Evolutionary conservation across 148 eudicot genomes (phyloP).

Genomic region (Dianthus caryophyllus): DNA sequence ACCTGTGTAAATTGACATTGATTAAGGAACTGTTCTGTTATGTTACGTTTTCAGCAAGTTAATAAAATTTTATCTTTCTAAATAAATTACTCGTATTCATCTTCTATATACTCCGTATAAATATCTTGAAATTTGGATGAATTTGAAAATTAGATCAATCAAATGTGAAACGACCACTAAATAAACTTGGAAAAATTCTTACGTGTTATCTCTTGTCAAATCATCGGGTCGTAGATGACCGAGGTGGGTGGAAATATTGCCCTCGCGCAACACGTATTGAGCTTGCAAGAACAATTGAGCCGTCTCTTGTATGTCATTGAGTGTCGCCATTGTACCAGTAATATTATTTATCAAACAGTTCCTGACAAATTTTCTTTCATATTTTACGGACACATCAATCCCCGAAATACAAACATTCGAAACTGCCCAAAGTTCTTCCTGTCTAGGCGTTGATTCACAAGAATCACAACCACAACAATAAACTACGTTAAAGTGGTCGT

Average conservation of each 20-base stretch:
- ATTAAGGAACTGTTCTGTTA: no score
- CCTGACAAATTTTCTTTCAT: background rate
- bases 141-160: no score
- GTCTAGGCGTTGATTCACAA: background rate
- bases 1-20: no score
- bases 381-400: background rate
- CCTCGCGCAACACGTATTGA: background rate
- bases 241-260: background rate
- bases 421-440: background rate
- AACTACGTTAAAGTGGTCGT: background rate
- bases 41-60: no score
- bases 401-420: background rate
- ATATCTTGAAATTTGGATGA: no score
- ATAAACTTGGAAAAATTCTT: no score
- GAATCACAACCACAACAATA: background rate
- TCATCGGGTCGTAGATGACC: background rate
- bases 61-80: no score
- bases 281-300: background rate
- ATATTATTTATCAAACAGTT: background rate
- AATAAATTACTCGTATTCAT: no score
- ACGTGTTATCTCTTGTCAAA: no score
- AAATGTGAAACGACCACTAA: no score
- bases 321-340: background rate
- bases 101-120: no score
- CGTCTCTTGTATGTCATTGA: constrained; percentile 1